Percentiles rank a stretch among this genome's conserved stretches.
These are phyloP conservation scores for Thalia dealbata DNA, from an alignment of 176 grass and related monocot genomes.

Conservation along the genomic window DNA sequence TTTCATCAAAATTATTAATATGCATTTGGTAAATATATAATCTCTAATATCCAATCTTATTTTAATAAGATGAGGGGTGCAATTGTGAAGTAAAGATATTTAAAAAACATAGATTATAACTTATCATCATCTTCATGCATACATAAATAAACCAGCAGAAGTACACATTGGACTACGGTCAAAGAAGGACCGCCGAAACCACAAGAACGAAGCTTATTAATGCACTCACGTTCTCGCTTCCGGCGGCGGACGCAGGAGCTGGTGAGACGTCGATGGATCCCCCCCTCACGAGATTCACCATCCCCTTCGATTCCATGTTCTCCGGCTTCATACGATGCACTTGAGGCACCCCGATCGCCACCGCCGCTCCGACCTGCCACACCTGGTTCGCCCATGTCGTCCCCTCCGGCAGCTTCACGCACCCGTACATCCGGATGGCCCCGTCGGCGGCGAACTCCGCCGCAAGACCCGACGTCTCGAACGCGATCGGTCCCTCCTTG, in stretches of 20 bases:
- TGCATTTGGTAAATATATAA: too few species aligned
- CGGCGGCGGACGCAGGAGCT: neutral
- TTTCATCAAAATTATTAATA: too few species aligned
- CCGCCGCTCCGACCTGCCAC: constrained; percentile 45
- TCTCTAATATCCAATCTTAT: too few species aligned
- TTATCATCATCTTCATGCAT: too few species aligned
- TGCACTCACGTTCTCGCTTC: constrained; percentile 29
- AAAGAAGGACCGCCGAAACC: neutral
- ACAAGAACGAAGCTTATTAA: neutral
- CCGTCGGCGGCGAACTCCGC: constrained; percentile 33
- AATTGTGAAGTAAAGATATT: too few species aligned
- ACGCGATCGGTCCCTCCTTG: constrained; percentile 27
- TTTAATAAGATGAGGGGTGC: too few species aligned
- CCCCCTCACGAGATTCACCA: constrained; percentile 28
- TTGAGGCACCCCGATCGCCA: constrained; percentile 16
- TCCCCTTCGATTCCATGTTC: constrained; percentile 33
- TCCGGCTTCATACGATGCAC: constrained; percentile 32
- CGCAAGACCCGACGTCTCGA: constrained; percentile 27
- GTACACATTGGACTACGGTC: too few species aligned
- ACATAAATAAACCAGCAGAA: too few species aligned
- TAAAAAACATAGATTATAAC: too few species aligned
- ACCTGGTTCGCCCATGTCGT: constrained; percentile 30
- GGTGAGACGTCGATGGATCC: neutral
- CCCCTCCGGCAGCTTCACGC: constrained; percentile 9
- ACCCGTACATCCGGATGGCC: constrained; percentile 22